These are phyloP conservation scores for Saprolegnia diclina DNA, from an alignment of 352 stramenopile genomes.

Conservation along the genomic window DNA sequence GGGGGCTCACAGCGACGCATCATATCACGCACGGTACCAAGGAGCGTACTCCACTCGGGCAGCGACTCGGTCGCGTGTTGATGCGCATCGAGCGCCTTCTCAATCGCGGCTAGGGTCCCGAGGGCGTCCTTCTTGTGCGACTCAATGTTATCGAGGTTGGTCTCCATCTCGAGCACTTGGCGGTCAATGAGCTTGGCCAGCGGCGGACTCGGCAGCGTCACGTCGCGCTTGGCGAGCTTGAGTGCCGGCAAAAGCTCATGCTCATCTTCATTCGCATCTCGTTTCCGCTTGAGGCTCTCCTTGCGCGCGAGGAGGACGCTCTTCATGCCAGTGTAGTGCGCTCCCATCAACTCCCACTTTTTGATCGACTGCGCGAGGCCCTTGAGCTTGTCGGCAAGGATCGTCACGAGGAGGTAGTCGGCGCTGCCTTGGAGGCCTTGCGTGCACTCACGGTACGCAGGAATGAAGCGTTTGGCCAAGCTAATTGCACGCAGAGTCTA, in stretches of 20 bases:
- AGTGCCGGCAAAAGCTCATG: background rate
- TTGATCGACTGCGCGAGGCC: slow-evolving; percentile 53
- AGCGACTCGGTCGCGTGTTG: background rate
- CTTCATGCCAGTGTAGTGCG: slow-evolving; percentile 61
- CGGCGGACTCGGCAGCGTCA: slow-evolving; percentile 11
- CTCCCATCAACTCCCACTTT: slow-evolving; percentile 70
- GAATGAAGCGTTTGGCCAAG: slow-evolving; percentile 57
- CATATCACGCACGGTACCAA: slow-evolving; percentile 10
- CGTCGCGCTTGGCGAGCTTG: slow-evolving; percentile 1
- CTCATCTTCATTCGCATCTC: background rate
- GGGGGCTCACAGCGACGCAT: slow-evolving; percentile 8
- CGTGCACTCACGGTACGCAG: slow-evolving; percentile 55
- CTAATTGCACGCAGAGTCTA: slow-evolving; percentile 49
- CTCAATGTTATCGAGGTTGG: slow-evolving; percentile 13
- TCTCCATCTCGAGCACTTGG: slow-evolving; percentile 16
- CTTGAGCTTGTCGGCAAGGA: slow-evolving; percentile 63
- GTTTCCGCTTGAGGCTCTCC: slow-evolving; percentile 13
- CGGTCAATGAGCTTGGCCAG: slow-evolving; percentile 21
- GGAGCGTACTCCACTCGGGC: slow-evolving; percentile 13
- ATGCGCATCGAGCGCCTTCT: background rate
- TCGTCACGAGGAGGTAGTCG: slow-evolving; percentile 65
- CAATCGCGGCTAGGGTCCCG: background rate
- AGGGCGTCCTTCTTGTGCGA: slow-evolving; percentile 9
- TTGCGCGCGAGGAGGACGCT: slow-evolving; percentile 30
- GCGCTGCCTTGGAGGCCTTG: slow-evolving; percentile 64